Evolutionary conservation across 768 basidiomycete genomes (phyloP), one percentile per base, ranked within the genome.

Genomic region (Lactifluus piperatus): DNA sequence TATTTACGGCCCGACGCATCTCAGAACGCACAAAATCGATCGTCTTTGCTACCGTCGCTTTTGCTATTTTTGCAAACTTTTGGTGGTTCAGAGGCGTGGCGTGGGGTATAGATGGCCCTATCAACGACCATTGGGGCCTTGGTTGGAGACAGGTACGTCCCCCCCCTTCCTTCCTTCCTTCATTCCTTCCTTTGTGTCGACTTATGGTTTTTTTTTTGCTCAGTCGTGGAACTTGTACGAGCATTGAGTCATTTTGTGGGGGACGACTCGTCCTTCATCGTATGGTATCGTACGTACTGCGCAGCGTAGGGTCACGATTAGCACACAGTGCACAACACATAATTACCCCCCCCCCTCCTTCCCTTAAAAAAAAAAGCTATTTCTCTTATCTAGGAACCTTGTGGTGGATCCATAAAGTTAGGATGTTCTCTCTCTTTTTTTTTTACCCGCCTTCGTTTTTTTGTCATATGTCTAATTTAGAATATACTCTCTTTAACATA

Each of bases 41-140:
- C 53, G 74, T 77, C 47, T 98, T 97, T 69, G 81, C 80, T 2
- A 64, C 87, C 20, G 73, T 80, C 49, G 78, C 82, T 0, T 75
- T 76, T 26, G 57, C 75, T 22, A 81, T 97, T 63, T 67, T 95
- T 7, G 76, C 75, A n/a, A 81, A 80, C 54, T 99, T 97, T 77
- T 95, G 89, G 91, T 95, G 91, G 93, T 98, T 97, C 76, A 87
- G 79, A 64, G 86, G 82, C 22, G 72, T 95, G 30, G 90, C 93
- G 3, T 93, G 91, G 72, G 95, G 97, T 1, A 88, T 97, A 47
- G 80, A 87, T n/a, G 97, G 95, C 0, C 88, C 93, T 2, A 77
- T 97, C 56, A 79, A 77, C 57, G 82, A 93, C 0, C 82, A 92
- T 66, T 81, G 79, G 79, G 92, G 93, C 0, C 73, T 93, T 62